A percentile compares a stretch with the other conserved stretches of the same genome.
These are phyloP conservation scores for Lentinula sp. DNA, from an alignment of 768 basidiomycete species.

Conservation along the genomic window DNA sequence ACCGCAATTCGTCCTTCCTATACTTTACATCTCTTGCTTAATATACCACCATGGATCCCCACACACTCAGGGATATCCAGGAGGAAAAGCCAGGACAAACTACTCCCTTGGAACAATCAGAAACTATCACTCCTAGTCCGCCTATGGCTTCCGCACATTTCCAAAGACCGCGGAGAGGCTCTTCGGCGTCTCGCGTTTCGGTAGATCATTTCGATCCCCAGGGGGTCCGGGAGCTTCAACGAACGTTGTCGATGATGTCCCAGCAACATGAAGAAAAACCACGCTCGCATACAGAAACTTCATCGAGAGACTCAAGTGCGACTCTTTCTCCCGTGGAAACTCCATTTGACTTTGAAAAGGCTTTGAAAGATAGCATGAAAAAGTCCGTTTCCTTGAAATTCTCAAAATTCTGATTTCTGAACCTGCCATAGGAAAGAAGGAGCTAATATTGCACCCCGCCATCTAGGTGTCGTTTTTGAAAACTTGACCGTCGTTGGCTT, in stretches of 20 bases:
- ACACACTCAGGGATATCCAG: not conserved
- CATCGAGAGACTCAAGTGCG: conserved; percentile 17
- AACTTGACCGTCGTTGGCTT: conserved; percentile 55
- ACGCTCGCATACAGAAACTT: conserved; percentile 8
- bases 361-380: conserved; percentile 21
- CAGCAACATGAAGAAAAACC: conserved; percentile 1
- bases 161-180: not conserved
- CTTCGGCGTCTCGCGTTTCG: conserved; percentile 26
- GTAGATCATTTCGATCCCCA: conserved; percentile 49
- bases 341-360: conserved; percentile 31
- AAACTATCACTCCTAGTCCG: not conserved
- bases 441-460: conserved; percentile 42
- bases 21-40: not conserved
- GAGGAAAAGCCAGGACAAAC: not conserved
- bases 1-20: not conserved
- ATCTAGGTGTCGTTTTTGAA: conserved; percentile 58
- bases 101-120: not conserved
- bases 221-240: conserved; percentile 36
- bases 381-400: conserved; percentile 21
- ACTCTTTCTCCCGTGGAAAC: conserved; percentile 17
- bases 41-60: not conserved
- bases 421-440: conserved; percentile 33
- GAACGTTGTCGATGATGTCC: conserved; percentile 26
- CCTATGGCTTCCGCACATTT: not conserved
- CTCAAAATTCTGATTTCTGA: not conserved